Evolutionary conservation across 2,329 filamentous ascomycete genomes (phyloP), one percentile per base, ranked within the genome.

Genomic region (Xylariaceae sp.): DNA sequence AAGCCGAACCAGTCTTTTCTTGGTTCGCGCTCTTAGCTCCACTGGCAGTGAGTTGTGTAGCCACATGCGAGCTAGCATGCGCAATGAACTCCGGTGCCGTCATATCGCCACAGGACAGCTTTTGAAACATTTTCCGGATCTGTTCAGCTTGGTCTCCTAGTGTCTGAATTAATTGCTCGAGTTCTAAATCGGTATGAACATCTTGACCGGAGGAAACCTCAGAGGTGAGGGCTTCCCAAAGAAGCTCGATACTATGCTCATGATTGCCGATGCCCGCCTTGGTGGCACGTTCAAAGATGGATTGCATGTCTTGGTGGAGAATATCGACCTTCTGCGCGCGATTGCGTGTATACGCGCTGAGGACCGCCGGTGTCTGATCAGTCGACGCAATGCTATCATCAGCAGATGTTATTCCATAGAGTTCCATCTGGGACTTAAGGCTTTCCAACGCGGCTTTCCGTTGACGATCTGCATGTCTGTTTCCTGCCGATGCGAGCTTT

Each of bases 81-180:
- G 54, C 39, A 17, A 63, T 54, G n/a, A 58, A 61, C n/a, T 64
- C 62, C 1, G 55, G 49, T 4, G 59, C 54, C 11, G 47, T 43
- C 4, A 47, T 38, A 2, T 50, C 58, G 17, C 47, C 51, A 19
- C 60, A 45, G 9, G 55, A 54, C 5, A 64, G 51, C 7, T 53
- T 33, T n/a, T 39, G 41, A 18, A 63, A 62, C n/a, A 55, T 44
- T 2, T 52, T 47, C 36, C 53, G 44, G 14, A 63, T 53, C 31
- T 61, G 57, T 22, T 54, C 49, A 36, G 49, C 49, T 42, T 67
- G 60, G 1, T 52, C 50, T 27, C 53, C 54, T 6, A 66, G 55
- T 4, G 61, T 52, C 5, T 52, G 51, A 15, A 67, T 58, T 2
- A 62, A 64, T 7, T 62, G 58, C 36, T 67, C 64, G 5, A 66